phyloP scores from a whole-genome alignment of 306 rosid species.

The Prinsepia uniflora region DNA sequence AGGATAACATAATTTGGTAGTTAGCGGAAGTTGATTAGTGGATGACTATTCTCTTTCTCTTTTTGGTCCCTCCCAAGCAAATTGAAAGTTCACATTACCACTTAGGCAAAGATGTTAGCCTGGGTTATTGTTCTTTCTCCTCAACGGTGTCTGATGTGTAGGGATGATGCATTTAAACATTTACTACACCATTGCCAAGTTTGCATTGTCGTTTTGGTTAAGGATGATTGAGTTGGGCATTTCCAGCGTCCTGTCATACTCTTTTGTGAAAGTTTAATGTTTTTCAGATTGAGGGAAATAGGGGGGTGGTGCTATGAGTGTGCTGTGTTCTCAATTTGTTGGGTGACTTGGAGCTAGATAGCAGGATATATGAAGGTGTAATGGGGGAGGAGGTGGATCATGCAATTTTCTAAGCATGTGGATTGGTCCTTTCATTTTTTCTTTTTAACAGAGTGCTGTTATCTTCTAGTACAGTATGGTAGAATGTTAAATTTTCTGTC shows the following conservation, averaged over 20 bases:
- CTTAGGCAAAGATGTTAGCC: not conserved
- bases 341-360: not conserved
- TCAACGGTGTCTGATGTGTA: not conserved
- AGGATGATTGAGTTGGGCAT: not conserved
- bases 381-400: not conserved
- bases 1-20: too few relatives aligned
- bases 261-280: not conserved
- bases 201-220: not conserved
- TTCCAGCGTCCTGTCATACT: not conserved
- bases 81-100: not conserved
- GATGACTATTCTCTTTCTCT: too few relatives aligned
- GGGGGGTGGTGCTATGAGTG: not conserved
- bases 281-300: not conserved
- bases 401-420: not conserved
- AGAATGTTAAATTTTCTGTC: not conserved
- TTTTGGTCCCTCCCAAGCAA: not conserved
- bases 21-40: too few relatives aligned
- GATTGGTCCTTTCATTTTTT: not conserved
- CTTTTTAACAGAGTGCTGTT: not conserved
- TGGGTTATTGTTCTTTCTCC: not conserved
- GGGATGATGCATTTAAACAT: not conserved
- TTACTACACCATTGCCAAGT: not conserved
- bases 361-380: not conserved
- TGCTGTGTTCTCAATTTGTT: not conserved
- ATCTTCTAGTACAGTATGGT: not conserved